Percentiles rank a stretch among this genome's conserved stretches.
These are phyloP conservation scores for Metarhizium brunneum DNA, from an alignment of 2,329 filamentous ascomycete species.

Conservation along the genomic window DNA sequence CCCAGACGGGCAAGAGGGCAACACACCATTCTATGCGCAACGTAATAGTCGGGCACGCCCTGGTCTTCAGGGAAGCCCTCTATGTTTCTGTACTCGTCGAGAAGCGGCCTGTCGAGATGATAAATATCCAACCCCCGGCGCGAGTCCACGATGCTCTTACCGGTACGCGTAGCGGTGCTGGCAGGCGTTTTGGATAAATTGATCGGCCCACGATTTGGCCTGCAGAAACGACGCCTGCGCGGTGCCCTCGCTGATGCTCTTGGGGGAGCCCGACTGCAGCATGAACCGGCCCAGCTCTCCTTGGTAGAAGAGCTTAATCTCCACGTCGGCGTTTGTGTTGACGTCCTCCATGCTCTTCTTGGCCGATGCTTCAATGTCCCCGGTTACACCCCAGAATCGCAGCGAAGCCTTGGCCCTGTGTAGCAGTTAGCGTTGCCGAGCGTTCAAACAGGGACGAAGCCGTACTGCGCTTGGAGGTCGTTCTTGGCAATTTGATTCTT, in stretches of 20 bases:
- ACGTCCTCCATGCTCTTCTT: not conserved
- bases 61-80: too few species aligned
- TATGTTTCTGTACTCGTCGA: too few species aligned
- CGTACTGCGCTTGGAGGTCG: not conserved
- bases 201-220: not conserved
- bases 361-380: not conserved
- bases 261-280: not conserved
- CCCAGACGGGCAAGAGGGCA: too few species aligned
- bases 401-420: not conserved
- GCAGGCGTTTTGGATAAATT: not conserved
- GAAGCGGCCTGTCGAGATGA: too few species aligned
- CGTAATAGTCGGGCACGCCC: too few species aligned
- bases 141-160: not conserved
- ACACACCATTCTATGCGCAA: too few species aligned
- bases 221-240: not conserved
- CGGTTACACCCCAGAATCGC: not conserved
- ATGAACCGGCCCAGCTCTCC: not conserved
- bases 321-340: not conserved
- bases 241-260: not conserved
- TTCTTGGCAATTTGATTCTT: too few species aligned
- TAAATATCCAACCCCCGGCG: too few species aligned
- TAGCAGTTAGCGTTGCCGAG: not conserved
- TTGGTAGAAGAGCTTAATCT: conserved; percentile 1
- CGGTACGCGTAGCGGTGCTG: not conserved
- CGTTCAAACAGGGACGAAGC: not conserved